A percentile compares a stretch with the other conserved stretches of the same genome.
These are phyloP conservation scores for Aspergillus sp. DNA, from an alignment of 2,329 filamentous ascomycete genomes.

Conservation along the genomic window DNA sequence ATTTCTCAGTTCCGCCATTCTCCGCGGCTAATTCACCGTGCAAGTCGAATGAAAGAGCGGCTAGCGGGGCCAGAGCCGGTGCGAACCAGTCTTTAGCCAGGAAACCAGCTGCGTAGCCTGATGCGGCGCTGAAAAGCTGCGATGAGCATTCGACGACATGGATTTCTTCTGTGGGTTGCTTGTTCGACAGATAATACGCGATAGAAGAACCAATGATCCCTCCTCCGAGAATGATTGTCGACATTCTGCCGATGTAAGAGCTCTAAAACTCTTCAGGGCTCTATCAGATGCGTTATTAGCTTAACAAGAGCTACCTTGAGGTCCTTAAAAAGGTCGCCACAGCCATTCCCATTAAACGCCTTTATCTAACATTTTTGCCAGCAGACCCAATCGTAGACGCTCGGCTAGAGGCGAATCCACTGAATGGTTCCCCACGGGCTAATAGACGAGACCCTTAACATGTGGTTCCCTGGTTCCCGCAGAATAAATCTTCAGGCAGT, in stretches of 20 bases:
- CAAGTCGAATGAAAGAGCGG: slow-evolving; percentile 61
- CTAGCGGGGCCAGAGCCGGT: slow-evolving; percentile 51
- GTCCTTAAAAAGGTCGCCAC: no score
- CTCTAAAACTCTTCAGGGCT: not conserved
- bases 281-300: no score
- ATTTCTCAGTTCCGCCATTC: slow-evolving; percentile 51
- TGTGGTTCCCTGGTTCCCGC: no score
- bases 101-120: slow-evolving; percentile 68
- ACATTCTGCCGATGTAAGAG: slow-evolving; percentile 30
- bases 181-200: slow-evolving; percentile 61
- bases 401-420: no score
- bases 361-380: no score
- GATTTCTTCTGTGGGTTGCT: slow-evolving; percentile 36
- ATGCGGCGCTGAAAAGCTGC: slow-evolving; percentile 64
- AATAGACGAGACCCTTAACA: no score
- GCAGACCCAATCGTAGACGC: no score
- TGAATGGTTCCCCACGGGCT: no score
- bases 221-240: slow-evolving; percentile 61
- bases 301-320: no score
- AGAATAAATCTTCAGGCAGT: no score
- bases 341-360: no score
- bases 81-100: slow-evolving; percentile 67
- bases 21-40: slow-evolving; percentile 58
- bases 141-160: slow-evolving; percentile 53
- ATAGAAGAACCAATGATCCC: slow-evolving; percentile 65